phyloP scores from a whole-genome alignment of 1,284 basidiomycete species.

The Ustilago sp. region DNA sequence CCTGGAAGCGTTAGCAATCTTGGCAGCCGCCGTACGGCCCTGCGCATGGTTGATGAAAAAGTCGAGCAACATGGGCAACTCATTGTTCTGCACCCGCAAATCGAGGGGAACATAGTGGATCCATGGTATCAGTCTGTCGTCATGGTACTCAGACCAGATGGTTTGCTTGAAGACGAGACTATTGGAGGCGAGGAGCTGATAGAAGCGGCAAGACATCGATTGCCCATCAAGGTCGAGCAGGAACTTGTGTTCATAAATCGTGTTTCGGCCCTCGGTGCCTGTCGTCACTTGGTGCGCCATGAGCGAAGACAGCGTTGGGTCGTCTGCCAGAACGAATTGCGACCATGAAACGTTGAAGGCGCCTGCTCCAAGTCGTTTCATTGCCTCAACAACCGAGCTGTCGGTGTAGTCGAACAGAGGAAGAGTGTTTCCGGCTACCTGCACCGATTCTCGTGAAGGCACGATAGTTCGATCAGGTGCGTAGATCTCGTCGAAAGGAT shows the following conservation, averaged over 20 bases:
- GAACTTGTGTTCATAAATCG: conserved; percentile 24
- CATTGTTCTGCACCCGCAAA: conserved; percentile 30
- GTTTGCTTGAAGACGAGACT: conserved; percentile 42
- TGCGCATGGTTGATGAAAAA: conserved; percentile 35
- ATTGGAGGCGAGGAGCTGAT: conserved; percentile 40
- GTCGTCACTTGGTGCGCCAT: conserved; percentile 21
- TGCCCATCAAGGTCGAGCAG: conserved; percentile 31
- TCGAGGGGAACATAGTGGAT: conserved; percentile 44
- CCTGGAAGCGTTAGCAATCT: conserved; percentile 25
- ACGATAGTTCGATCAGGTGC: conserved; percentile 6
- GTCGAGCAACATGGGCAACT: conserved; percentile 39
- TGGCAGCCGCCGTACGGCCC: conserved; percentile 20
- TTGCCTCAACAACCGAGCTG: background rate
- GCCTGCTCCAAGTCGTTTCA: conserved; percentile 29
- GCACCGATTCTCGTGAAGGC: conserved; percentile 28
- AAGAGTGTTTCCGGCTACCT: conserved; percentile 37
- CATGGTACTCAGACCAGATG: conserved; percentile 47
- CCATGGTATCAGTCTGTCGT: conserved; percentile 42
- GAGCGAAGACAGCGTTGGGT: conserved; percentile 10
- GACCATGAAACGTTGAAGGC: conserved; percentile 27
- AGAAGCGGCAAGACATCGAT: conserved; percentile 49
- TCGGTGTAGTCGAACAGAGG: conserved; percentile 40
- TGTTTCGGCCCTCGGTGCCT: conserved; percentile 7
- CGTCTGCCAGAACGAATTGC: conserved; percentile 17
- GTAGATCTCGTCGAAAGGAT: conserved; percentile 25